These are phyloP conservation scores for Malus sylvestris DNA, from an alignment of 306 rosid genomes.

Conservation along the genomic window DNA sequence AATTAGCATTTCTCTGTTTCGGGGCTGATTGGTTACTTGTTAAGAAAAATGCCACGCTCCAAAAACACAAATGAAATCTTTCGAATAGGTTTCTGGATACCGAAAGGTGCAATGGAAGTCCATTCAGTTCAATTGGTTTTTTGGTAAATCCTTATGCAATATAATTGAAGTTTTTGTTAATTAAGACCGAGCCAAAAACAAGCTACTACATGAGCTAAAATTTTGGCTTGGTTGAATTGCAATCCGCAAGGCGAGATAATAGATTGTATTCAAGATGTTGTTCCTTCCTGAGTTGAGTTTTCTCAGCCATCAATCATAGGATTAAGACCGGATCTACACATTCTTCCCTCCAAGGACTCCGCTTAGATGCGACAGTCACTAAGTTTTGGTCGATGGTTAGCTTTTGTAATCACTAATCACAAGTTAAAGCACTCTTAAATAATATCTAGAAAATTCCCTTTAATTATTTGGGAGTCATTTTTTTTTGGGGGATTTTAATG, in stretches of 20 bases:
- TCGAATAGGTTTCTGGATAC: neutral
- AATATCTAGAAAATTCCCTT: neutral
- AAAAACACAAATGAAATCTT: neutral
- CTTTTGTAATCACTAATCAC: neutral
- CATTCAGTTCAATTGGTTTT: neutral
- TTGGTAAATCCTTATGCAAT: neutral
- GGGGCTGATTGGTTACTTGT: neutral
- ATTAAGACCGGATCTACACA: neutral
- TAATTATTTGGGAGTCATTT: neutral
- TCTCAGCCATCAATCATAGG: neutral
- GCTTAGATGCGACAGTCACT: neutral
- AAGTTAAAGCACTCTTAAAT: neutral
- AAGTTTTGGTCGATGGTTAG: neutral
- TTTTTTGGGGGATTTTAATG: neutral
- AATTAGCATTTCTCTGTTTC: neutral
- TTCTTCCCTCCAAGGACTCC: neutral
- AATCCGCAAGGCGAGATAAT: neutral
- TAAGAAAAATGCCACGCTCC: neutral
- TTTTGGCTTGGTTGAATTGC: neutral
- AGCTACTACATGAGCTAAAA: neutral
- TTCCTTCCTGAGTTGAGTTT: neutral
- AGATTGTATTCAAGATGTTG: neutral
- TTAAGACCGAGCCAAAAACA: neutral
- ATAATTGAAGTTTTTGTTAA: neutral
- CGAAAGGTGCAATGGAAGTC: neutral